Base-by-base conservation (phyloP, 495 filamentous ascomycete genomes). In the Trichoderma gamsii region DNA sequence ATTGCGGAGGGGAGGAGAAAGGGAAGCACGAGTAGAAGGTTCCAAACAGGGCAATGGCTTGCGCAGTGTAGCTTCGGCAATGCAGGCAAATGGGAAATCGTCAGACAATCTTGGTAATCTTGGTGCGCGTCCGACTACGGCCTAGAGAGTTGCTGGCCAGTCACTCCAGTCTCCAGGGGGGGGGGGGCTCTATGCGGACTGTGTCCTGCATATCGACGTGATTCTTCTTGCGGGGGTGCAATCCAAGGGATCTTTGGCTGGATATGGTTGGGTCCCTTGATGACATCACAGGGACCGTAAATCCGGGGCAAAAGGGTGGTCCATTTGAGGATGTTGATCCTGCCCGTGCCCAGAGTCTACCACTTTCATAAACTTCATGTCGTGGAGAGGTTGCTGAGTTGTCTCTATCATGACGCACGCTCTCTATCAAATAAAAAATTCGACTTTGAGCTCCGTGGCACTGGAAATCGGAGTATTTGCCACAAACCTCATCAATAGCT, bases 261-360 rank as follows among this genome's bases (percentile, higher is more conserved):
- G 6, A 16, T 1, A 25, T 61, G 56, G 56, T 25, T 61, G 56
- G 56, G 23, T 29, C 56, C 56, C 56, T 16, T 21, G 27, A 56
- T 61, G 56, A 61, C 56, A 61, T 61, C 56, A 61, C 56, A 61
- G 56, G 56, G 56, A 29, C 56, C 25, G 56, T 32, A 29, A 61
- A 61, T 61, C 56, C 56, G 56, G 56, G 56, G 56, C 56, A 61
- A 61, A 29, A 5, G 25, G 56, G 56, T 27, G 15, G 15, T 11
- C 56, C 56, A 4, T 61, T 16, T 32, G 2, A 27, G 35, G 29
- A 29, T 38, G 35, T 38, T 38, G 35, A 38, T 38, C 8, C 35
- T 38, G 35, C 5, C 35, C 7, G 35, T 38, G 35, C 8, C 5
- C 35, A 38, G 35, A 38, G 35, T 9, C 8, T 38, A 5, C 8